A percentile compares a stretch with the other conserved stretches of the same genome.
Conservation (phyloP, 2,329 filamentous ascomycete species). For the Cladosporium halotolerans region DNA sequence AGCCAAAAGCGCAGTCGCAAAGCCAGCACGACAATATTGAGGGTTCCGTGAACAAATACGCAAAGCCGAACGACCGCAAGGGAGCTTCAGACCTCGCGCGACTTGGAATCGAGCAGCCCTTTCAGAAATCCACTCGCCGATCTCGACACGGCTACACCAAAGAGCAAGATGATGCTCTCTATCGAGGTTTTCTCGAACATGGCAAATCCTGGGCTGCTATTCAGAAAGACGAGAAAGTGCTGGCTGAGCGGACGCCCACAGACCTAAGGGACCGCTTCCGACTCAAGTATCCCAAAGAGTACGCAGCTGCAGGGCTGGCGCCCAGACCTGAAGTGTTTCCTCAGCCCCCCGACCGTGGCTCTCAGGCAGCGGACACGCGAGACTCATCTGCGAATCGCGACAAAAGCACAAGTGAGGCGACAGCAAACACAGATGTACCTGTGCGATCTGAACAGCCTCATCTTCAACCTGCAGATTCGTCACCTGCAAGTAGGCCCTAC, state of each 20-base stretch:
- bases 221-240: constrained; percentile 41
- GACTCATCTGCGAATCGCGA: neutral
- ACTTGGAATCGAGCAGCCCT: constrained; percentile 46
- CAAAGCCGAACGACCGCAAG: constrained; percentile 23
- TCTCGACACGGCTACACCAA: constrained; percentile 51
- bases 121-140: constrained; percentile 45
- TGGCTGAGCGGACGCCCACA: constrained; percentile 36
- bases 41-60: neutral
- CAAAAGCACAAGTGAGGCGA: neutral
- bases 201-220: constrained; percentile 57
- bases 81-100: constrained; percentile 31
- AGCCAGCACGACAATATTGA: neutral
- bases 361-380: neutral
- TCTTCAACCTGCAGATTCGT: neutral
- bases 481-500: constrained; percentile 3
- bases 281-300: constrained; percentile 53
- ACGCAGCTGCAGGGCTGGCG: constrained; percentile 44
- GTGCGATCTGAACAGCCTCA: neutral
- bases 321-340: constrained; percentile 28
- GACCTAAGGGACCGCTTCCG: constrained; percentile 58
- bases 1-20: neutral
- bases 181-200: constrained; percentile 53
- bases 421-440: neutral
- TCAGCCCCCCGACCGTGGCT: constrained; percentile 14
- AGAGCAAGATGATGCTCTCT: constrained; percentile 52